These are phyloP conservation scores for Crithidia brevicula DNA, from an alignment of 208 protist species.

Conservation along the genomic window DNA sequence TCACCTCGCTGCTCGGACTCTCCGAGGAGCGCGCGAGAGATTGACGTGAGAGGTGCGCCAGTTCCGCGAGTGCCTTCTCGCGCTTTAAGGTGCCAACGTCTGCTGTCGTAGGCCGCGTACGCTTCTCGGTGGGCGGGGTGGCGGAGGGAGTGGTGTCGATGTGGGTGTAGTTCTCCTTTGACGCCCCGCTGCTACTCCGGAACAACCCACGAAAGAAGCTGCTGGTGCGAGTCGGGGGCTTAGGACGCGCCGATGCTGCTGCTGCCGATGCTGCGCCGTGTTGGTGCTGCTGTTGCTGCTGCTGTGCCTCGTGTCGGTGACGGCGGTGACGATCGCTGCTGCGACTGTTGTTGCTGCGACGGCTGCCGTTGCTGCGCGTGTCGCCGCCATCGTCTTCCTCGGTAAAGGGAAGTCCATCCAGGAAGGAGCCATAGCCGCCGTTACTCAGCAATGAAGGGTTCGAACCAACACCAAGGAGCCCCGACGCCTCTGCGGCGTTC, in stretches of 20 bases:
- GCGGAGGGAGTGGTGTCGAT: background rate
- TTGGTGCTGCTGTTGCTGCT: background rate
- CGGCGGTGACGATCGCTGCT: background rate
- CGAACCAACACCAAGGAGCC: background rate
- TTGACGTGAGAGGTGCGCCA: background rate
- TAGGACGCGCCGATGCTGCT: background rate
- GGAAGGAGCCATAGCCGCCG: slow-evolving; percentile 22
- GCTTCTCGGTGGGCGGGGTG: too few species aligned
- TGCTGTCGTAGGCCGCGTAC: background rate
- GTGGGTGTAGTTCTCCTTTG: background rate
- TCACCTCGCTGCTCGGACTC: slow-evolving; percentile 8
- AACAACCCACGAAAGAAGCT: slow-evolving; percentile 13
- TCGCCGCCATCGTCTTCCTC: background rate
- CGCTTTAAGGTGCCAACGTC: too few species aligned
- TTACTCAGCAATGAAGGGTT: slow-evolving; percentile 2
- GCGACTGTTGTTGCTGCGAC: background rate
- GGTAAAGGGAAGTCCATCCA: slow-evolving; percentile 8
- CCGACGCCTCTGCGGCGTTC: background rate
- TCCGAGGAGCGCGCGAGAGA: background rate
- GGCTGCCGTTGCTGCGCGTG: background rate
- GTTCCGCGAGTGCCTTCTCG: too few species aligned
- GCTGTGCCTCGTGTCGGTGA: background rate
- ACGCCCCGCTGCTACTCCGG: background rate
- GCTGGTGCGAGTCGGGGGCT: background rate
- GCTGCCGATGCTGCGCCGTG: background rate